Percentiles rank a stretch among this genome's conserved stretches.
Evolutionary conservation across 306 rosid species (phyloP).

Genomic region (Begonia fuchsioides): DNA sequence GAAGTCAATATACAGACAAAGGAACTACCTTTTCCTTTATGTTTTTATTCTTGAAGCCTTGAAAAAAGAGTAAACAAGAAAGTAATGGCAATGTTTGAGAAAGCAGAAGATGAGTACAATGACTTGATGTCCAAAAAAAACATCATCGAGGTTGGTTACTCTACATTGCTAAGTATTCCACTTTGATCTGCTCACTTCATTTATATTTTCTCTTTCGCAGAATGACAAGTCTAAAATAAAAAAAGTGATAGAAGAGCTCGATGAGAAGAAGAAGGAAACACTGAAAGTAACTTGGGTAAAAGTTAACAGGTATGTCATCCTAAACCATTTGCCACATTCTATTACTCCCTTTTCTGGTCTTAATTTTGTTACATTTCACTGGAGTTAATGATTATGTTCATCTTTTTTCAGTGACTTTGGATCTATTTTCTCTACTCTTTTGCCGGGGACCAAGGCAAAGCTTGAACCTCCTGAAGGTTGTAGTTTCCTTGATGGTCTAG

Average conservation of each 20-base stretch:
- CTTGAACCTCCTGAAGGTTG: slow-evolving; percentile 93
- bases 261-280: slow-evolving; percentile 96
- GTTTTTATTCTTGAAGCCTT: slow-evolving; percentile 43
- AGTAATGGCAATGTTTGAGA: slow-evolving; percentile 99
- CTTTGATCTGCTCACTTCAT: slow-evolving; percentile 14
- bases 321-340: not conserved
- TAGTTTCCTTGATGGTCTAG: slow-evolving; percentile 91
- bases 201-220: slow-evolving; percentile 24
- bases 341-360: slow-evolving; percentile 5
- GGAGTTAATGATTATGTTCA: slow-evolving; percentile 4
- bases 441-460: slow-evolving; percentile 92
- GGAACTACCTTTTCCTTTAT: slow-evolving; percentile 1
- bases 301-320: slow-evolving; percentile 51
- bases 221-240: slow-evolving; percentile 91
- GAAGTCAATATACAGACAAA: not conserved
- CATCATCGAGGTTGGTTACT: slow-evolving; percentile 70
- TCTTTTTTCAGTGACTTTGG: slow-evolving; percentile 71
- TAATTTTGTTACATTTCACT: not conserved
- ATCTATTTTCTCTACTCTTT: slow-evolving; percentile 82
- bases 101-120: slow-evolving; percentile 98
- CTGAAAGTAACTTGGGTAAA: slow-evolving; percentile 83
- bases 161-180: not conserved
- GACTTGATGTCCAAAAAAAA: slow-evolving; percentile 87
- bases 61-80: slow-evolving; percentile 99
- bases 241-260: slow-evolving; percentile 94